Evolutionary conservation across 257 asterid species (phyloP).

Genomic region (Cinchona pubescens): DNA sequence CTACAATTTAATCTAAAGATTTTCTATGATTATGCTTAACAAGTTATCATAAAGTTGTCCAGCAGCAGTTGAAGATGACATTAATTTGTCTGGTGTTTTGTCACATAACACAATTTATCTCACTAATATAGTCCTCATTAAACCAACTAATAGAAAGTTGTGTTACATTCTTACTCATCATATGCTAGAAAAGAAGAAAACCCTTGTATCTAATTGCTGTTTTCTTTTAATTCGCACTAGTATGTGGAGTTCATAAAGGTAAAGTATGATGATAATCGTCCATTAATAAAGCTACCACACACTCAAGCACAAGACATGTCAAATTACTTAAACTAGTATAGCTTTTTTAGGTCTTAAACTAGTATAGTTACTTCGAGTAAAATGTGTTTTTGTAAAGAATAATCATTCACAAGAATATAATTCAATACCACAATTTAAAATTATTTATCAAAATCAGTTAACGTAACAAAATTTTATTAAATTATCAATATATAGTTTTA

Average conservation of each 20-base stretch:
- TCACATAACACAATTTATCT: background rate
- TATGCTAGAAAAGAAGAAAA: background rate
- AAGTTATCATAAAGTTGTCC: conserved; percentile 3
- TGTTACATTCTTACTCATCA: background rate
- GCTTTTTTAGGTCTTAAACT: no score
- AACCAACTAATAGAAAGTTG: background rate
- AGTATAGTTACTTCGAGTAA: no score
- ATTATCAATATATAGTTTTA: no score
- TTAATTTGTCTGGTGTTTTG: background rate
- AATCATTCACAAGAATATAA: no score
- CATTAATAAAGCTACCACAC: background rate
- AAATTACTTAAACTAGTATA: background rate
- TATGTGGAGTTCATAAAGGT: background rate
- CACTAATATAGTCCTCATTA: background rate
- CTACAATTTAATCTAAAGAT: background rate
- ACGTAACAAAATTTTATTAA: no score
- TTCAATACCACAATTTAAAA: no score
- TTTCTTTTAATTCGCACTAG: background rate
- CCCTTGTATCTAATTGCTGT: background rate
- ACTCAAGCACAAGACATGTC: background rate
- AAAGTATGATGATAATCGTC: no score
- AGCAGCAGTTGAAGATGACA: background rate
- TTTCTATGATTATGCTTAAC: background rate
- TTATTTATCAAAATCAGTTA: no score
- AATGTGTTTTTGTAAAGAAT: no score